phyloP scores from a whole-genome alignment of 805 yeast species.

The Candida ponderosae region DNA sequence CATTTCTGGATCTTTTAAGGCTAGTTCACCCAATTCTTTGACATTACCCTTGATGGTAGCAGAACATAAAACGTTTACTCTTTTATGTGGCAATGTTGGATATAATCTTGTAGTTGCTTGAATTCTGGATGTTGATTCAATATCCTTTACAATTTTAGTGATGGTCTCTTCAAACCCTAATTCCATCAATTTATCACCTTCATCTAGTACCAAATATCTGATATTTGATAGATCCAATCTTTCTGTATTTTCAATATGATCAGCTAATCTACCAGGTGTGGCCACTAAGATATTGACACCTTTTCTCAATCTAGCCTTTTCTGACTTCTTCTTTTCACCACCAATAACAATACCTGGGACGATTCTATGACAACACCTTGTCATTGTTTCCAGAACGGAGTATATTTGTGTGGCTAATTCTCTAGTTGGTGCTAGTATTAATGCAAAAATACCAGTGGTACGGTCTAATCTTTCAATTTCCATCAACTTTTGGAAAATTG shows the following conservation, averaged over 20 bases:
- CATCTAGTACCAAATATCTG: slow-evolving; percentile 88
- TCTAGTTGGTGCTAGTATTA: slow-evolving; percentile 88
- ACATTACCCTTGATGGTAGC: slow-evolving; percentile 88
- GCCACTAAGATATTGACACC: slow-evolving; percentile 96
- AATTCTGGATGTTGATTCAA: slow-evolving; percentile 37
- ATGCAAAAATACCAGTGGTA: slow-evolving; percentile 78
- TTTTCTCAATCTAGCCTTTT: slow-evolving; percentile 89
- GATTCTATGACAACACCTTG: slow-evolving; percentile 72
- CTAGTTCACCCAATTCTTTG: slow-evolving; percentile 68
- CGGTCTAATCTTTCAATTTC: slow-evolving; percentile 42
- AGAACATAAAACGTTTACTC: slow-evolving; percentile 83
- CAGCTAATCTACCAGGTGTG: slow-evolving; percentile 94
- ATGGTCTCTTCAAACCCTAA: slow-evolving; percentile 95
- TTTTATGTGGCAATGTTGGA: slow-evolving; percentile 55
- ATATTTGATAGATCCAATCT: slow-evolving; percentile 65
- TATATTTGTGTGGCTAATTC: slow-evolving; percentile 90
- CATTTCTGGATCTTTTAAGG: slow-evolving; percentile 68
- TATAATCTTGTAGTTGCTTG: slow-evolving; percentile 27
- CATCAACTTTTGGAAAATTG: slow-evolving; percentile 71
- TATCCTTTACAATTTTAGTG: slow-evolving; percentile 57
- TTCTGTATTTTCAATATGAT: slow-evolving; percentile 86
- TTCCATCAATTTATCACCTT: slow-evolving; percentile 94
- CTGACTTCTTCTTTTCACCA: slow-evolving; percentile 96
- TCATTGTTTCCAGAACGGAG: slow-evolving; percentile 64
- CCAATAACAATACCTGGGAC: slow-evolving; percentile 97